Conservation (phyloP, 805 yeast species). For the Starmerella apicola region DNA sequence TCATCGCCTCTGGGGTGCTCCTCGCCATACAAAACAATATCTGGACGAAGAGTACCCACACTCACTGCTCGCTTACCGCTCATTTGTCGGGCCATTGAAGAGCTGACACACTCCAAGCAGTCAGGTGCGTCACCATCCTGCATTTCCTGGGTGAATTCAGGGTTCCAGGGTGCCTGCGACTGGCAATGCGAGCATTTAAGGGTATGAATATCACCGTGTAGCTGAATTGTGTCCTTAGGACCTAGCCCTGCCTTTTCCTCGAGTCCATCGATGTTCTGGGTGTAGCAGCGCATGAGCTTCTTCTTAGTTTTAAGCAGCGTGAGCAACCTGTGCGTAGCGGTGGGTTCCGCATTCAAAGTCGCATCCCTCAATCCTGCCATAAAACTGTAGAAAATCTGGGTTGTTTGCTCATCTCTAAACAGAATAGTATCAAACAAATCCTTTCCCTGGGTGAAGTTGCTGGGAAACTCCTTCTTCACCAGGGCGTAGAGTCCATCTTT, state of each 20-base stretch:
- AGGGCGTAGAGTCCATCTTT: slow-evolving; percentile 68
- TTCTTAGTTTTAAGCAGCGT: slow-evolving; percentile 45
- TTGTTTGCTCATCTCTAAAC: slow-evolving; percentile 54
- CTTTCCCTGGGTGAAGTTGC: slow-evolving; percentile 60
- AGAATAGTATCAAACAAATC: slow-evolving; percentile 82
- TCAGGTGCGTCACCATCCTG: slow-evolving; percentile 59
- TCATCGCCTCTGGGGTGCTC: slow-evolving; percentile 77
- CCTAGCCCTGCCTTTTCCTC: slow-evolving; percentile 54
- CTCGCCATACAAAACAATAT: slow-evolving; percentile 86
- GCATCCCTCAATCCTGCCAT: slow-evolving; percentile 68
- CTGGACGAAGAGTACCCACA: slow-evolving; percentile 73
- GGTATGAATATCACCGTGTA: slow-evolving; percentile 78
- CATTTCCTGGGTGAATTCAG: slow-evolving; percentile 35
- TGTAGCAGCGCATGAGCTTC: slow-evolving; percentile 72
- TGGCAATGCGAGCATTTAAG: slow-evolving; percentile 68
- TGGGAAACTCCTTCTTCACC: slow-evolving; percentile 52
- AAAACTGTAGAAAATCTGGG: slow-evolving; percentile 70
- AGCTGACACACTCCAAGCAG: slow-evolving; percentile 56
- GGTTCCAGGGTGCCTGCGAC: slow-evolving; percentile 47
- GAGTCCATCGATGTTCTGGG: slow-evolving; percentile 88
- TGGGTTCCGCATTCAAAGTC: slow-evolving; percentile 58
- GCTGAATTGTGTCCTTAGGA: slow-evolving; percentile 46
- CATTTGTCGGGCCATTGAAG: slow-evolving; percentile 42
- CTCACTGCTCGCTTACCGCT: slow-evolving; percentile 67
- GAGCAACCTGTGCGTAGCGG: slow-evolving; percentile 72